phyloP scores from a whole-genome alignment of 371 early-diverging fungal genomes.

The Syncephalastrum monosporum region DNA sequence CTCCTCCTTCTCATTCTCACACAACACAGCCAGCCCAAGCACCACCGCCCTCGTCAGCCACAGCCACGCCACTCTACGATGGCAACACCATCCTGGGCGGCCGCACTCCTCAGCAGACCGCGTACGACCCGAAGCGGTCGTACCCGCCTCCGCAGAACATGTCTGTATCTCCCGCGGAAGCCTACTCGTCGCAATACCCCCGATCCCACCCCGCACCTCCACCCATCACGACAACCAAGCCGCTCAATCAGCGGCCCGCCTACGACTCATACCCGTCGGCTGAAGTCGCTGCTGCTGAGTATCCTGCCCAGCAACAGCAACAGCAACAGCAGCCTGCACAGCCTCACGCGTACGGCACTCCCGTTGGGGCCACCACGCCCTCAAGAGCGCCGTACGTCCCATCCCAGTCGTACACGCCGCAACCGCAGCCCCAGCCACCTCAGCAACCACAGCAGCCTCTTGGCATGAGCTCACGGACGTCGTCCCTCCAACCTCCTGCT shows the following conservation, averaged over 20 bases:
- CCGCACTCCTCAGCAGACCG: conserved; percentile 2
- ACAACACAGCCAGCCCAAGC: conserved; percentile 4
- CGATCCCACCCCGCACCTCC: conserved; percentile 6
- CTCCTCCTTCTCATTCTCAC: conserved; percentile 15
- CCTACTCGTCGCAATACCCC: conserved; percentile 12
- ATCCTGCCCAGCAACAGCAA: neutral
- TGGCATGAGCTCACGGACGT: too few relatives aligned
- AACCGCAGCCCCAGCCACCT: conserved; percentile 4
- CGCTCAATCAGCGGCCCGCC: conserved; percentile 7
- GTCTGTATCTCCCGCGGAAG: conserved; percentile 5
- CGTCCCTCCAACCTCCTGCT: too few relatives aligned
- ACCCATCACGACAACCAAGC: conserved; percentile 9
- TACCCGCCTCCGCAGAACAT: too few relatives aligned
- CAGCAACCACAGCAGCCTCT: conserved; percentile 4
- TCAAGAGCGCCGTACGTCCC: neutral
- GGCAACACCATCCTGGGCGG: conserved; percentile 38
- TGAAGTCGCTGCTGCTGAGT: conserved; percentile 4
- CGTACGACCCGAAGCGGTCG: conserved; percentile 3
- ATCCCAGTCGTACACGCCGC: neutral
- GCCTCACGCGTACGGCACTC: conserved; percentile 4
- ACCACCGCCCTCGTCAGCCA: conserved; percentile 9
- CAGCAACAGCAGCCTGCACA: neutral
- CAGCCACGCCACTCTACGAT: conserved; percentile 16
- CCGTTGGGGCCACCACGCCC: neutral
- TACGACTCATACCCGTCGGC: neutral